Conservation (phyloP, 352 stramenopile genomes). For the Porosira glacialis region DNA sequence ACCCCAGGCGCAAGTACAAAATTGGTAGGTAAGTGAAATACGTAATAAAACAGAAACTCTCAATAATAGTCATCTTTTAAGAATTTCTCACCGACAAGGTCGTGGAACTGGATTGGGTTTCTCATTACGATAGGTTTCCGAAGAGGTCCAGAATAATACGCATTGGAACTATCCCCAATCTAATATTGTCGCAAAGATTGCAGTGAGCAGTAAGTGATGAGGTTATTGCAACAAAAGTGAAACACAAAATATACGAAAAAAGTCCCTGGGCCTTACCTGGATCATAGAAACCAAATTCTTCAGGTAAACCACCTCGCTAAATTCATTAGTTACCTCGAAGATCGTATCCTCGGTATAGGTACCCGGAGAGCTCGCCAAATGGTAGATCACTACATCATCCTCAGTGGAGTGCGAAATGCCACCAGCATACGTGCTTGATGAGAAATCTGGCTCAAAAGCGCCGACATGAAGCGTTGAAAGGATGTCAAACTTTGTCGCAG, state of each 20-base stretch:
- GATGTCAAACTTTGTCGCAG: constrained; percentile 47
- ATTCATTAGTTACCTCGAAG: constrained; percentile 59
- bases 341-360: constrained; percentile 46
- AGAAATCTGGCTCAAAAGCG: constrained; percentile 41
- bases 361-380: constrained; percentile 26
- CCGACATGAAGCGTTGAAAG: constrained; percentile 55
- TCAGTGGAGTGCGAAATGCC: no score
- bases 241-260: no score
- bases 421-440: constrained; percentile 34
- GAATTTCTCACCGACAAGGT: constrained; percentile 31
- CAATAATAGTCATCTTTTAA: no score
- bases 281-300: no score
- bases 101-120: constrained; percentile 51
- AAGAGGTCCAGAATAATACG: constrained; percentile 17
- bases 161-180: constrained; percentile 31
- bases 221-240: no score
- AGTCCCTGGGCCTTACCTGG: no score
- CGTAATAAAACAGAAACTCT: no score
- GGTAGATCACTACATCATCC: constrained; percentile 50
- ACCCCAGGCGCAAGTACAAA: no score
- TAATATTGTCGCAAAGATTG: no score
- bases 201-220: no score
- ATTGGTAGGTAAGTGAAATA: no score
- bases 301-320: constrained; percentile 34
- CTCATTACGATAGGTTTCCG: constrained; percentile 27